These are phyloP conservation scores for Macadamia tetraphylla DNA, from an alignment of 164 flowering plant species.

Conservation along the genomic window DNA sequence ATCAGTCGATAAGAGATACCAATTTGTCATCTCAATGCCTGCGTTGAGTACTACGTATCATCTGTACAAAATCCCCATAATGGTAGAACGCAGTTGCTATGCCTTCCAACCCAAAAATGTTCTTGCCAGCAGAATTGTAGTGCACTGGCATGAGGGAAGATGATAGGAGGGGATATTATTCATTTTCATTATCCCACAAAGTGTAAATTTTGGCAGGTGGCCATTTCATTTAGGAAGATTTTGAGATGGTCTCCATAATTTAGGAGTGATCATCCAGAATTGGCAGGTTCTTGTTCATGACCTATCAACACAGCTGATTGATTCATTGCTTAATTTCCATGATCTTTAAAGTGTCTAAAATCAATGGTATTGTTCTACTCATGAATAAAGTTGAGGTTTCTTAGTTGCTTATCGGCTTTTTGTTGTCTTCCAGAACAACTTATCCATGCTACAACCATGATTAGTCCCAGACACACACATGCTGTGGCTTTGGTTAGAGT, in stretches of 20 bases:
- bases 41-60: not conserved
- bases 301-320: not conserved
- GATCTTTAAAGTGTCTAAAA: not conserved
- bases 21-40: not conserved
- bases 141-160: not conserved
- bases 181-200: not conserved
- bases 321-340: not conserved
- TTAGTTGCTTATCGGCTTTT: not conserved
- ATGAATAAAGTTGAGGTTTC: not conserved
- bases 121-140: not conserved
- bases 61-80: not conserved
- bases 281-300: not conserved
- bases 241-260: not conserved
- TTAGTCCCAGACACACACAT: no score
- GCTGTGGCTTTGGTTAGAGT: no score
- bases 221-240: not conserved
- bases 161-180: not conserved
- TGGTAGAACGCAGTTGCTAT: not conserved
- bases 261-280: not conserved
- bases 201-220: not conserved
- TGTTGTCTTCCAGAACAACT: no score
- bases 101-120: not conserved
- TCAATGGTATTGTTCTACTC: not conserved
- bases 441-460: no score
- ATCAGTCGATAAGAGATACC: constrained; percentile 11